Percentiles rank a stretch among this genome's conserved stretches.
Conservation (phyloP, 2,329 filamentous ascomycete species). For the Penicillium sp. region DNA sequence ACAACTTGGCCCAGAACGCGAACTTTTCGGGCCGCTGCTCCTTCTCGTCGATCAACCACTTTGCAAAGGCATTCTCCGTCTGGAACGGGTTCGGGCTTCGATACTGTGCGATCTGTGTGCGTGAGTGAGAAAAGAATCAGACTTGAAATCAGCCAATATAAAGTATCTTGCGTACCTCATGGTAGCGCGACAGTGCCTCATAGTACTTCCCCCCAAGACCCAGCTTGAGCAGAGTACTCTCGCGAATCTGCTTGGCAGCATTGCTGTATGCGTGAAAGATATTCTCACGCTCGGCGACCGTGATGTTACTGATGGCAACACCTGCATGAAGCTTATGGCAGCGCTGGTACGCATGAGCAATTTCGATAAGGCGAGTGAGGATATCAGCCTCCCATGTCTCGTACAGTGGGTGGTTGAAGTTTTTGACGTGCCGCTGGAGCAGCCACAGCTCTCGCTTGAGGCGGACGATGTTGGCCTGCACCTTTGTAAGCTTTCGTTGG, state of each 20-base stretch:
- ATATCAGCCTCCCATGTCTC: constrained; percentile 35
- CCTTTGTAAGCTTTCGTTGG: constrained; percentile 21
- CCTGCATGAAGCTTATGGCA: constrained; percentile 22
- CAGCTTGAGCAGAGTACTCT: constrained; percentile 22
- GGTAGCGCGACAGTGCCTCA: constrained; percentile 27
- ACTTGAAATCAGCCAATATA: background rate
- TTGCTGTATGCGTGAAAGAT: constrained; percentile 24
- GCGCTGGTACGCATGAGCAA: constrained; percentile 23
- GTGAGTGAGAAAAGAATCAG: constrained; percentile 6
- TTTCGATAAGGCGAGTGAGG: constrained; percentile 35
- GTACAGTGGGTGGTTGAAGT: constrained; percentile 26
- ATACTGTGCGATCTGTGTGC: constrained; percentile 25
- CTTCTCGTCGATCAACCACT: constrained; percentile 29
- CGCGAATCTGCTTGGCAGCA: constrained; percentile 25
- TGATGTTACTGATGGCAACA: constrained; percentile 16
- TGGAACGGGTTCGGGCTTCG: constrained; percentile 29
- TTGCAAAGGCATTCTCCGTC: constrained; percentile 30
- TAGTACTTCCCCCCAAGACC: constrained; percentile 26
- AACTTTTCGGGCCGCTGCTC: constrained; percentile 22
- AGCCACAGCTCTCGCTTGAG: constrained; percentile 26
- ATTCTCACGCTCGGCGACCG: constrained; percentile 14
- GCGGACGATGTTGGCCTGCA: constrained; percentile 17
- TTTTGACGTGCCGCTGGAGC: constrained; percentile 25
- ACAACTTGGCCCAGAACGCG: constrained; percentile 32
- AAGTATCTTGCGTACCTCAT: constrained; percentile 18